These are phyloP conservation scores for Clarireedia homoeocarpa DNA, from an alignment of 2,329 filamentous ascomycete genomes.

Conservation along the genomic window DNA sequence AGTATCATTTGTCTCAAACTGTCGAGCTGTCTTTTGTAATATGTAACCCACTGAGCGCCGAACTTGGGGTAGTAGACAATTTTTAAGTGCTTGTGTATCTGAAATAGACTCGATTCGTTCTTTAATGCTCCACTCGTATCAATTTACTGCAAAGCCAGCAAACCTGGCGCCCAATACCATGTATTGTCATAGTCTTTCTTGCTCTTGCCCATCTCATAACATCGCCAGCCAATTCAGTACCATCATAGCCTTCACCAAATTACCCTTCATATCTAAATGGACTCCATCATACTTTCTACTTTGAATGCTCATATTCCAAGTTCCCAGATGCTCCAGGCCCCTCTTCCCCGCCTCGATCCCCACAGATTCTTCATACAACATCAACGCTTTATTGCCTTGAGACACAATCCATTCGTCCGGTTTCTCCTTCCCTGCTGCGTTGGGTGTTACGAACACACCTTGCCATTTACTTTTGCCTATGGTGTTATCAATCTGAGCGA, in stretches of 20 bases:
- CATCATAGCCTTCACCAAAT: slow-evolving; percentile 43
- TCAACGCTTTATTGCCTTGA: slow-evolving; percentile 41
- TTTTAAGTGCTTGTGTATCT: too few relatives aligned
- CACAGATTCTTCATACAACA: slow-evolving; percentile 36
- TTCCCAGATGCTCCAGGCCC: slow-evolving; percentile 39
- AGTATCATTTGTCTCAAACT: too few relatives aligned
- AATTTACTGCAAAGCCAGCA: too few relatives aligned
- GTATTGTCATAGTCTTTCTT: too few relatives aligned
- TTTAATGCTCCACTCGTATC: too few relatives aligned
- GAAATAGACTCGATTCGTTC: too few relatives aligned
- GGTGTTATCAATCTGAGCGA: slow-evolving; percentile 24
- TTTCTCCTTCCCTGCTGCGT: slow-evolving; percentile 38
- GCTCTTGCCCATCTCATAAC: neutral
- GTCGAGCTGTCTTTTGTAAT: too few relatives aligned
- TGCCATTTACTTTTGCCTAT: slow-evolving; percentile 14
- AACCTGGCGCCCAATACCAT: too few relatives aligned
- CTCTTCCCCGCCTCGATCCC: slow-evolving; percentile 23
- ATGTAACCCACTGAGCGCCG: too few relatives aligned
- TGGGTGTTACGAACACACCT: slow-evolving; percentile 36
- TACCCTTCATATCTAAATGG: slow-evolving; percentile 40
- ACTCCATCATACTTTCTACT: slow-evolving; percentile 40
- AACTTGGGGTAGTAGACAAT: too few relatives aligned
- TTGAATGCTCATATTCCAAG: slow-evolving; percentile 44
- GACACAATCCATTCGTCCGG: slow-evolving; percentile 38
- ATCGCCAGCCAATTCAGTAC: slow-evolving; percentile 37